Conservation (phyloP, 805 yeast genomes). For the Yamadazyma takamatsuzukensis region DNA sequence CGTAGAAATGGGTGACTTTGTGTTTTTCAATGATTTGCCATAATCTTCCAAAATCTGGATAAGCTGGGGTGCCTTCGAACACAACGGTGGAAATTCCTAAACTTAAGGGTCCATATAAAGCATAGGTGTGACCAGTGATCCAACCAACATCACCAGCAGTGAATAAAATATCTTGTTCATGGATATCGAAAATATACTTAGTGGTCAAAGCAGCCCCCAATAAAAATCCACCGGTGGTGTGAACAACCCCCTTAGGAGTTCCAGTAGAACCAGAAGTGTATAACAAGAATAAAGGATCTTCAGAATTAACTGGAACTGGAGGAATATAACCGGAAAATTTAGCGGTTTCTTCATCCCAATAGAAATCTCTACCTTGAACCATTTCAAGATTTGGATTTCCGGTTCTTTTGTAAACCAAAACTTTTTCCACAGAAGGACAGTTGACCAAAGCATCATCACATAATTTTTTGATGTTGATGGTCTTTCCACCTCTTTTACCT, state of each 20-base stretch:
- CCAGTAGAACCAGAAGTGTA: conserved; percentile 90
- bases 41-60: conserved; percentile 74
- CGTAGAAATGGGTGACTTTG: conserved; percentile 74
- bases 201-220: conserved; percentile 72
- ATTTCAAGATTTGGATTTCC: conserved; percentile 53
- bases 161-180: conserved; percentile 68
- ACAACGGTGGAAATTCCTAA: conserved; percentile 77
- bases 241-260: conserved; percentile 83
- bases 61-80: conserved; percentile 85
- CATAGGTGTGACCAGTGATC: conserved; percentile 88
- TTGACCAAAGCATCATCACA: conserved; percentile 73
- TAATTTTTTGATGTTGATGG: conserved; percentile 74
- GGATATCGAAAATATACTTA: conserved; percentile 73
- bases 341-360: conserved; percentile 70
- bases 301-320: conserved; percentile 73
- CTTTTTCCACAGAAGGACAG: conserved; percentile 66
- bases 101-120: conserved; percentile 73
- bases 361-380: conserved; percentile 59
- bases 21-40: conserved; percentile 74
- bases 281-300: conserved; percentile 75
- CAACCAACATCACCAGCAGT: conserved; percentile 92
- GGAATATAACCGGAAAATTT: conserved; percentile 68
- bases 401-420: conserved; percentile 71
- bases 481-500: conserved; percentile 79
- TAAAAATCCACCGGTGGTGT: conserved; percentile 75